Base-by-base conservation (phyloP, 768 basidiomycete genomes). In the Sistotremastrum suecicum region DNA sequence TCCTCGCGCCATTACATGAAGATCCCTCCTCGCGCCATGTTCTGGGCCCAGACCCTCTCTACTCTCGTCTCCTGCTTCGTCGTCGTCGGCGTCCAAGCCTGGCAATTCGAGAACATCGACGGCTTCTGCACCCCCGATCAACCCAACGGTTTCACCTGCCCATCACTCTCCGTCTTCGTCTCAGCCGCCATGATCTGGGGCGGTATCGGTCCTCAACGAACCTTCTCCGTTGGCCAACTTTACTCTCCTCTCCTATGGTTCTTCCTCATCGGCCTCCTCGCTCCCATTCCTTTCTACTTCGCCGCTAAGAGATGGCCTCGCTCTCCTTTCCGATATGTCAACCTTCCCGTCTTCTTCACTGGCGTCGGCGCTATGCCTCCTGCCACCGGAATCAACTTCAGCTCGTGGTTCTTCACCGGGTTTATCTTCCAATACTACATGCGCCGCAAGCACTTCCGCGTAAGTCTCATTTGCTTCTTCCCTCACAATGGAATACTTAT, bases 141-240 rank as follows among this genome's bases (percentile, higher is more conserved):
- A 36, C 48, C 52, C 5, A 55, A 63, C 39, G 52, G 54, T 7
- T 65, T 67, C 51, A 60, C 54, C 5, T 67, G 65, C 53, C 61
- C 64, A 2, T 59, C 59, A 20, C 54, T 58, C 46, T 59, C 60
- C 46, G 65, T 62, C 6, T 69, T 67, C 57, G 64, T 65, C 58
- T 66, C 66, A 2, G 62, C 62, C 6, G 50, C 58, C 43, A 61
- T 63, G 49, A 53, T 60, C 52, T 65, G 54, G 59, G 51, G 49
- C 46, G 52, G 54, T 4, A 56, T 59, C 8, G 58, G 64, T 6
- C 63, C 66, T 6, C 57, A 59, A 35, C 54, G 60, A 29, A 56
- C 66, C 46, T 69, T 65, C 49, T 63, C 63, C 7, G 33, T 49
- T 1, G 61, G 57, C 36, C 54, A 56, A 7, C 56, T 60, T 20